phyloP scores from a whole-genome alignment of 129 eudicot genomes.

The Chrysanthemum lavandulifolium region DNA sequence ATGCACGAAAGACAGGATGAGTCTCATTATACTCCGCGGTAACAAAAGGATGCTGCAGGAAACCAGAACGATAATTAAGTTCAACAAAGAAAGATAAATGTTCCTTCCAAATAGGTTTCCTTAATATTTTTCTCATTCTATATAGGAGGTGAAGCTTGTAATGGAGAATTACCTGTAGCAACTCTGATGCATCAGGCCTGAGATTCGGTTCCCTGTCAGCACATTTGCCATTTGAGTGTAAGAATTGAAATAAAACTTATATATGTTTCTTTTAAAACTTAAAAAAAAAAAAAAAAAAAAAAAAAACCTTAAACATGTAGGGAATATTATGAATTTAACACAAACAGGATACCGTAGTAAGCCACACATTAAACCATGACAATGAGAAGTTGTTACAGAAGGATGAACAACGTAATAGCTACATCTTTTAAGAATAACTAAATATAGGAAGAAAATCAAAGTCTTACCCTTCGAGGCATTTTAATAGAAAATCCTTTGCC shows the following conservation, averaged over 20 bases:
- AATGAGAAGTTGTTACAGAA: conserved; percentile 6
- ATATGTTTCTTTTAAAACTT: no score
- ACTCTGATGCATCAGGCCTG: conserved; percentile 79
- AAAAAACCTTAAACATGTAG: neutral
- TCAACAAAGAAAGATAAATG: conserved; percentile 13
- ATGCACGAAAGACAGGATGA: conserved; percentile 54
- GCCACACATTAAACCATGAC: neutral
- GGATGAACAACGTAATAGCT: conserved; percentile 1
- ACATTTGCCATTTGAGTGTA: conserved; percentile 16
- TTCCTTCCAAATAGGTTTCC: conserved; percentile 1
- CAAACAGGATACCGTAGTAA: neutral
- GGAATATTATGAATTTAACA: neutral
- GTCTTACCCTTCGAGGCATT: conserved; percentile 87
- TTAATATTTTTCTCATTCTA: neutral
- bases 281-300: no score
- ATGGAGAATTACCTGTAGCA: conserved; percentile 68
- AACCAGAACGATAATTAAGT: conserved; percentile 19
- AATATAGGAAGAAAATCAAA: conserved; percentile 8
- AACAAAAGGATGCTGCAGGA: conserved; percentile 91
- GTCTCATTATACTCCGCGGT: conserved; percentile 62
- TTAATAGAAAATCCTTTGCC: conserved; percentile 86
- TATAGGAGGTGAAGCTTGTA: conserved; percentile 3
- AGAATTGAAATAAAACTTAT: neutral
- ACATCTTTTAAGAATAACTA: neutral
- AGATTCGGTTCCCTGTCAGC: conserved; percentile 76